Percentiles rank a stretch among this genome's conserved stretches.
phyloP scores from a whole-genome alignment of 176 grass and related monocot species.

The sorghum (Sorghum bicolor) region DNA sequence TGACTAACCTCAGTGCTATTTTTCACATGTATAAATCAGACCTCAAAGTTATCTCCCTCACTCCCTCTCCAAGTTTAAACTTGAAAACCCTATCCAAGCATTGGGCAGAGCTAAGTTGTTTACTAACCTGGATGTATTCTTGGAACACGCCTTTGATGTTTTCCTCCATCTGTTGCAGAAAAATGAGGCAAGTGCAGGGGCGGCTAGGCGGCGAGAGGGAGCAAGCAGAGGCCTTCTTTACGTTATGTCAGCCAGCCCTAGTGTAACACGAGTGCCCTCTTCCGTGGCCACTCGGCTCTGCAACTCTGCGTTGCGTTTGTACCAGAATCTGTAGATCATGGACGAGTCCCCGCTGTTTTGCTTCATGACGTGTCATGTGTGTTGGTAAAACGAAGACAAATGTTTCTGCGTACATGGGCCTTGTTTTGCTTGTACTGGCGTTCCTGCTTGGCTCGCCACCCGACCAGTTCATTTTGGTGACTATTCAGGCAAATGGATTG shows the following conservation, averaged over 20 bases:
- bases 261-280: constrained; percentile 12
- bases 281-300: background rate
- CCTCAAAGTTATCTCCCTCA: background rate
- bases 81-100: background rate
- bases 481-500: too few species aligned
- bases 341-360: background rate
- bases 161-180: background rate
- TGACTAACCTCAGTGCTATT: background rate
- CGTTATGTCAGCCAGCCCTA: background rate
- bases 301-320: constrained; percentile 14
- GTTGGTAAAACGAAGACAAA: background rate
- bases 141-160: background rate
- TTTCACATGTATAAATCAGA: background rate
- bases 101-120: background rate
- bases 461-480: too few species aligned
- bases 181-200: constrained; percentile 5
- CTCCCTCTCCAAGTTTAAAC: background rate
- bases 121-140: background rate
- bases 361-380: background rate
- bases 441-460: background rate
- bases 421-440: background rate
- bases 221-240: constrained; percentile 4
- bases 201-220: background rate
- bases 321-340: constrained; percentile 34
- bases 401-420: background rate